Base-by-base conservation (phyloP, 2,329 filamentous ascomycete genomes). In the Tolypocladium inflatum region DNA sequence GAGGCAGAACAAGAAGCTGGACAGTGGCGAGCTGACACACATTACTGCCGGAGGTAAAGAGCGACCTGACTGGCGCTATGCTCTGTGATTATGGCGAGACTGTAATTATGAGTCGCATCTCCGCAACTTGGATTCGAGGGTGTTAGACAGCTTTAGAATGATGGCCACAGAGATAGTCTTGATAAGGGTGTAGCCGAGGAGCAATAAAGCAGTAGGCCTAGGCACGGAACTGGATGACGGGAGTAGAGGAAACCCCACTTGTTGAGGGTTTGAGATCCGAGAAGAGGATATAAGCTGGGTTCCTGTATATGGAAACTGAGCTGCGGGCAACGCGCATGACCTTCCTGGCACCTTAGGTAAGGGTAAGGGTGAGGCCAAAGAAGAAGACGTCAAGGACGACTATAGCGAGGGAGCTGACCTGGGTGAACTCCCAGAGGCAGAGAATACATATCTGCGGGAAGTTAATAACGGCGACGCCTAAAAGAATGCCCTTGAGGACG, bases 141-240 rank as follows among this genome's bases (percentile, higher is more conserved):
- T 30, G 26, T 30, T 30, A 30, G 26, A 30, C 26, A 30, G 26
- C 26, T 2, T 30, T 30, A 4, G 26, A 30, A 30, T 85, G 58
- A 96, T 85, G 57, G 87, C 90, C 64, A 97, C 86, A 70, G 97
- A 95, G 78, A 96, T 86, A 61, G 87, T 83, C 80, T 97, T 97
- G 73, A 95, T 67, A n/a, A 97, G 70, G 42, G 88, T 85, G 73
- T 97, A 96, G 56, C 76, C 74, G 58, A 97, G 91, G 90, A 39
- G 95, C 83, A 66, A 97, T 91, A 73, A 93, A 97, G 78, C 94
- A 97, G 81, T 96, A 97, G 43, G 91, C 90, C 2, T 91, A 93
- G 43, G 93, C 93, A 67, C 93, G 89, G 81, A 96, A 97, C 73
- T 96, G 92, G 43, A 97, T 91, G 26, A 30, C 26, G 26, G 26